A percentile compares a stretch with the other conserved stretches of the same genome.
phyloP scores from a whole-genome alignment of 2,329 filamentous ascomycete genomes.

The Aspergillus sp. region DNA sequence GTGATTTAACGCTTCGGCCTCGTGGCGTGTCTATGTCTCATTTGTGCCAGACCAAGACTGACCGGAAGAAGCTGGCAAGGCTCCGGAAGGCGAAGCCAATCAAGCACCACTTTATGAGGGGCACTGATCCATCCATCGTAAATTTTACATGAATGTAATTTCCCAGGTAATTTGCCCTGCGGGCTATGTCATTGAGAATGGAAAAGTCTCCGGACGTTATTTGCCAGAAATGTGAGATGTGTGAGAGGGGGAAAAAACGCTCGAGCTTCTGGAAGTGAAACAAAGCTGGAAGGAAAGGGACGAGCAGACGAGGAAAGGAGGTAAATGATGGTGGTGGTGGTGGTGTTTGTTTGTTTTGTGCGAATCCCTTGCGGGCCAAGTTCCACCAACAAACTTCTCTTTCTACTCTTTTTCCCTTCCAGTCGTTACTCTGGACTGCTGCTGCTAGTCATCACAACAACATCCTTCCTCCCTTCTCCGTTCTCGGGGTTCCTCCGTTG shows the following conservation, averaged over 20 bases:
- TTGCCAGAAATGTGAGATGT: neutral
- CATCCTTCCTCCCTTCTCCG: neutral
- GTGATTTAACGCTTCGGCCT: slow-evolving; percentile 3
- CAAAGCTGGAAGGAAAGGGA: neutral
- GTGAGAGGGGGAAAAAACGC: neutral
- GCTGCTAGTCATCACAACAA: neutral
- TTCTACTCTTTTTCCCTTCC: neutral
- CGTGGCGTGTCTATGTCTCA: slow-evolving; percentile 3
- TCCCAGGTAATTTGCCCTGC: neutral
- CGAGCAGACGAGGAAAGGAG: neutral
- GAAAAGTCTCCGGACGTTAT: neutral
- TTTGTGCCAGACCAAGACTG: neutral
- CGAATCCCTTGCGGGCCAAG: neutral
- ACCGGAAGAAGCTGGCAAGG: neutral
- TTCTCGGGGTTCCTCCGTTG: neutral
- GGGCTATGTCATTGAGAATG: neutral
- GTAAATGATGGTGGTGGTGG: neutral
- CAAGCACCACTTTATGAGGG: neutral
- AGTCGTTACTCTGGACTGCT: no score
- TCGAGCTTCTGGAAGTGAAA: neutral
- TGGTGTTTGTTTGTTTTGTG: neutral
- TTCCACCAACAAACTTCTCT: neutral
- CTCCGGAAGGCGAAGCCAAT: neutral
- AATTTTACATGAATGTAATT: neutral
- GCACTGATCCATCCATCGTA: neutral